phyloP scores from a whole-genome alignment of 768 basidiomycete species.

The Daedaleopsis nitida region DNA sequence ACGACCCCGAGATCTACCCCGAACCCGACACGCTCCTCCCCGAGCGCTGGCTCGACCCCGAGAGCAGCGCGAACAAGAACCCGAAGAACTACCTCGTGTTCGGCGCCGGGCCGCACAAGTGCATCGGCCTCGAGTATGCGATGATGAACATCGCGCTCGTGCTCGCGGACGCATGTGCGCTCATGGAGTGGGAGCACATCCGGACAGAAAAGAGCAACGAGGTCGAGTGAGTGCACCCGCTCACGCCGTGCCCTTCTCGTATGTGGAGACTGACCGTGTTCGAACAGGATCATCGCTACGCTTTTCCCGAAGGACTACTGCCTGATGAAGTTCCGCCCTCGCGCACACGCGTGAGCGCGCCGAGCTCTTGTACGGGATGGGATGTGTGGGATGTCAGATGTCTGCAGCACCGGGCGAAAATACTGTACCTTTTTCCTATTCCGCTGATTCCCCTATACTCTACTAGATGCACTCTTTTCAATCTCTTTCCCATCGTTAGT shows the following conservation, averaged over 20 bases:
- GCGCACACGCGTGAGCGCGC: conserved; percentile 29
- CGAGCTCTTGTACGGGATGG: neutral
- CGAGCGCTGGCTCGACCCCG: conserved; percentile 90
- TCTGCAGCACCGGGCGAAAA: conserved; percentile 8
- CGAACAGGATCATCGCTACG: conserved; percentile 84
- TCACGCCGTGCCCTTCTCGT: neutral
- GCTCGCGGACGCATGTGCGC: conserved; percentile 76
- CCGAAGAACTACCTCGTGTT: conserved; percentile 97
- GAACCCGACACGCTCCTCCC: conserved; percentile 82
- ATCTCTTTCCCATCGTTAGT: neutral
- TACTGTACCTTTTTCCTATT: neutral
- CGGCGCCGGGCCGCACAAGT: conserved; percentile 90
- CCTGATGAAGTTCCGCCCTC: conserved; percentile 73
- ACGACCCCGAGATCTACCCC: conserved; percentile 86
- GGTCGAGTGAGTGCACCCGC: conserved; percentile 64
- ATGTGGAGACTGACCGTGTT: neutral
- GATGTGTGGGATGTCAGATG: neutral
- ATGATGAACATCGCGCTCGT: conserved; percentile 87
- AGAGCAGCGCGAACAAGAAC: conserved; percentile 75
- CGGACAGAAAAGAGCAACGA: conserved; percentile 76
- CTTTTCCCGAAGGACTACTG: conserved; percentile 96
- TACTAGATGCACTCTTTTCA: conserved; percentile 8
- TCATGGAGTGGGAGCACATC: conserved; percentile 88
- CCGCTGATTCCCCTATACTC: neutral
- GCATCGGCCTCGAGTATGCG: conserved; percentile 93